Percentiles rank a stretch among this genome's conserved stretches.
phyloP scores from a whole-genome alignment of 306 rosid genomes.

The Malus sylvestris region DNA sequence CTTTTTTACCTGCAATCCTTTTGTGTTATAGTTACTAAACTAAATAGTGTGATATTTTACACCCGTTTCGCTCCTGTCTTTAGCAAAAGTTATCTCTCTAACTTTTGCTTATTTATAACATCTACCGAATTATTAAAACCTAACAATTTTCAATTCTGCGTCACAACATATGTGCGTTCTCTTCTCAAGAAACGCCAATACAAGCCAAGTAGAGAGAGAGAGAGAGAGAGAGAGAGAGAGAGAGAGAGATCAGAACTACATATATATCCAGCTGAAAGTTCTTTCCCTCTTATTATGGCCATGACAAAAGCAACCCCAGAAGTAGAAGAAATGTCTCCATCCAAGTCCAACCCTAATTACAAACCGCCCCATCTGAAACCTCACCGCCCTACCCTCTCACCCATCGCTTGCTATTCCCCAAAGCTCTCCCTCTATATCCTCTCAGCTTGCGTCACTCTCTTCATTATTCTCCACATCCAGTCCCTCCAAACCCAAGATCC shows the following conservation, averaged over 20 bases:
- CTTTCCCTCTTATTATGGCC: too few species aligned
- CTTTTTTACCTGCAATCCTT: too few species aligned
- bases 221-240: neutral
- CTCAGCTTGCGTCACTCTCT: constrained; percentile 24
- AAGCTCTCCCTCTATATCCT: constrained; percentile 35
- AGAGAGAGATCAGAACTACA: neutral
- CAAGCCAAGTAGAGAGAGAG: neutral
- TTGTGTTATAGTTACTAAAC: too few species aligned
- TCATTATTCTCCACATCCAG: constrained; percentile 32
- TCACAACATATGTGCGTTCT: neutral
- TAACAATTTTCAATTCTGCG: neutral
- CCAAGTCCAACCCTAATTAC: neutral
- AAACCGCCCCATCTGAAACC: neutral
- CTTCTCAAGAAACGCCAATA: neutral
- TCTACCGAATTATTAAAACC: neutral
- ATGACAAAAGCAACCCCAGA: neutral
- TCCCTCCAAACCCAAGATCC: constrained; percentile 22
- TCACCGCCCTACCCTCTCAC: neutral
- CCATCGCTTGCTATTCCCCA: constrained; percentile 11
- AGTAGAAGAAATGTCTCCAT: neutral
- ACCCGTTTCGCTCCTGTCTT: too few species aligned
- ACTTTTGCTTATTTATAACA: too few species aligned
- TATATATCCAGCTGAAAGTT: neutral
- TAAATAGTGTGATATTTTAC: too few species aligned
- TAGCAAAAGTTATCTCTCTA: too few species aligned